Base-by-base conservation (phyloP, 2,329 filamentous ascomycete genomes). In the Diaporthe amygdali region DNA sequence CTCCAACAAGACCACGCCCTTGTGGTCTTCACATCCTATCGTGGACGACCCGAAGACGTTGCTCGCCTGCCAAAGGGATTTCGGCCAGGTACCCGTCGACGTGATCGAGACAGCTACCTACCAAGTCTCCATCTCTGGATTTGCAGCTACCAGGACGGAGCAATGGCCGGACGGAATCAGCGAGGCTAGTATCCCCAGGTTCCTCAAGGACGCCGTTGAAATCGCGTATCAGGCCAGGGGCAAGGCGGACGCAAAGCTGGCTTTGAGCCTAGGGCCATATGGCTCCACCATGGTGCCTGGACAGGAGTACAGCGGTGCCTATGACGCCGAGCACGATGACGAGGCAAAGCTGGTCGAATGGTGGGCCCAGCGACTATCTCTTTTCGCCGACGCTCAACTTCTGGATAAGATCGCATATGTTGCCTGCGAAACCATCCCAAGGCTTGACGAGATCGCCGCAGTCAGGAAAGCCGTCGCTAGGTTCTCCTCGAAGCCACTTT, bases 21-120 rank as follows among this genome's bases (percentile, higher is more conserved):
- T 93, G 47, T 93, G 91, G 91, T 92, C 91, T 0, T 90, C 90
- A 0, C 87, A 93, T 76, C 84, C 92, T 7, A 85, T 93, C n/a
- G 76, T 92, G 67, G 82, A 85, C 44, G 83, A 86, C 74, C 85
- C 83, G 3, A 74, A 81, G 9, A 89, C 85, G 0, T 84, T 92
- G 10, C 79, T 84, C 71, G 80, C 81, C 37, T 90, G 88, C 77
- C 90, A 92, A 76, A 76, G 77, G 66, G 86, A 87, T 74, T 92
- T 92, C 77, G 84, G 82, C 66, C 72, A 76, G 9, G 86, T 88
- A 2, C 90, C 89, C 44, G 87, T 88, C 69, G 89, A 93, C 76
- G 83, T 93, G 34, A 79, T 93, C 25, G 84, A 91, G 56, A 93
- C 90, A 12, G 91, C 90, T 9, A 93, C 91, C 0, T 93, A 93